Percentiles rank a stretch among this genome's conserved stretches.
Conservation (phyloP, 805 yeast genomes). For the Schizosaccharomyces octosporus region DNA sequence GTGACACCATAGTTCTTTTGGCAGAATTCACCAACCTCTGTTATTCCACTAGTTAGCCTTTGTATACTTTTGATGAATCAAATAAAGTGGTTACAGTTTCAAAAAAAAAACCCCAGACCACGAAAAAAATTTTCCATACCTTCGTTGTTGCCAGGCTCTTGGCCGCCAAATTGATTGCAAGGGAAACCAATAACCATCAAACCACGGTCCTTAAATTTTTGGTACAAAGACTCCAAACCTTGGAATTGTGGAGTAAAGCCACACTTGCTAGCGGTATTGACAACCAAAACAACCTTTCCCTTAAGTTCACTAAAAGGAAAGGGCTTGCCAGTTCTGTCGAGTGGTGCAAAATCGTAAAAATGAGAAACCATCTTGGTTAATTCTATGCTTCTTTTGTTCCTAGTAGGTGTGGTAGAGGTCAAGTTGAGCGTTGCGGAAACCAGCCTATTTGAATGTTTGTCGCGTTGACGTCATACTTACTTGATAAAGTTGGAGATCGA, state of each 20-base stretch:
- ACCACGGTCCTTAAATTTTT: conserved; percentile 37
- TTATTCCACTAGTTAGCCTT: too few relatives aligned
- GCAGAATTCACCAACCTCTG: conserved; percentile 40
- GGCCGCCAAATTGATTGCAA: conserved; percentile 69
- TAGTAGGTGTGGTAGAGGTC: too few relatives aligned
- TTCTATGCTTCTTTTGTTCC: not conserved
- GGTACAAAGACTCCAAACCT: conserved; percentile 43
- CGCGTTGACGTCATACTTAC: too few relatives aligned
- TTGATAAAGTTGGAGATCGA: too few relatives aligned
- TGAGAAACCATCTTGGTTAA: not conserved
- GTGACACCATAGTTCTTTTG: conserved; percentile 64
- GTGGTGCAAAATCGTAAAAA: conserved; percentile 46
- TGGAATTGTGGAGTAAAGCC: conserved; percentile 49
- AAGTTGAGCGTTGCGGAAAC: too few relatives aligned
- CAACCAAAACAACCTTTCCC: conserved; percentile 63
- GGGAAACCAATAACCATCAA: conserved; percentile 64
- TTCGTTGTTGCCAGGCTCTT: conserved; percentile 40
- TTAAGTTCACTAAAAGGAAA: conserved; percentile 35
- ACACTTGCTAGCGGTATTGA: conserved; percentile 57
- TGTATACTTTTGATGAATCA: not conserved
- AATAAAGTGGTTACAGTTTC: not conserved
- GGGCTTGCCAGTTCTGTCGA: conserved; percentile 32
- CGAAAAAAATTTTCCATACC: conserved; percentile 15
- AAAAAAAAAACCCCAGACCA: too few relatives aligned
- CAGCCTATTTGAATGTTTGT: too few relatives aligned